These are phyloP conservation scores for Candida freyschussii DNA, from an alignment of 1,139 yeast species.

Conservation along the genomic window DNA sequence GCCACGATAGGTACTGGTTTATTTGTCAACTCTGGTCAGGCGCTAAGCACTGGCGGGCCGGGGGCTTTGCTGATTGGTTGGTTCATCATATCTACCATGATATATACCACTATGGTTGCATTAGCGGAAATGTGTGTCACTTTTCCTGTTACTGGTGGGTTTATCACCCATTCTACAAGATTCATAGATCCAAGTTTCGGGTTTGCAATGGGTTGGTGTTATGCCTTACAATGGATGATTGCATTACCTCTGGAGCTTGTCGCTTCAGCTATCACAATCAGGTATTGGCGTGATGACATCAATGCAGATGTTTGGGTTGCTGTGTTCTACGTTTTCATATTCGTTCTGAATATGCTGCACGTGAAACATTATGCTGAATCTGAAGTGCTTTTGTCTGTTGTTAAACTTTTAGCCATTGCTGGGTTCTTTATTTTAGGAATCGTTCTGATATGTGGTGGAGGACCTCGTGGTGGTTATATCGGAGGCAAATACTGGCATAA, in stretches of 20 bases:
- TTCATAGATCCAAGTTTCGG: slow-evolving; percentile 71
- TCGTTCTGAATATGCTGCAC: slow-evolving; percentile 49
- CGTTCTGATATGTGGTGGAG: slow-evolving; percentile 56
- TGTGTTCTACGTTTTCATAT: slow-evolving; percentile 55
- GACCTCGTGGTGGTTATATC: slow-evolving; percentile 47
- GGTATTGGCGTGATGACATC: slow-evolving; percentile 55
- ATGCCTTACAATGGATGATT: slow-evolving; percentile 66
- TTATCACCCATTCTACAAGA: slow-evolving; percentile 61
- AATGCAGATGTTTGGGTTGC: slow-evolving; percentile 67
- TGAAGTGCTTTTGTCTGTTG: slow-evolving; percentile 52
- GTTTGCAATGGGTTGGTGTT: slow-evolving; percentile 71
- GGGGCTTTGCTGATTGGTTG: slow-evolving; percentile 59
- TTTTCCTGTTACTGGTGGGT: slow-evolving; percentile 70
- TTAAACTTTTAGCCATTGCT: slow-evolving; percentile 57
- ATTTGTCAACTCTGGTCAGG: slow-evolving; percentile 60
- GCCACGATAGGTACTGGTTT: slow-evolving; percentile 75
- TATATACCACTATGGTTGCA: slow-evolving; percentile 66
- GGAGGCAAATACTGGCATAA: slow-evolving; percentile 54
- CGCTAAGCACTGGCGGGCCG: slow-evolving; percentile 66
- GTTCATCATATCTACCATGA: slow-evolving; percentile 45
- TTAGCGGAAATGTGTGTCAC: slow-evolving; percentile 65
- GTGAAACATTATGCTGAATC: slow-evolving; percentile 61
- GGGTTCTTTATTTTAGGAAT: slow-evolving; percentile 71
- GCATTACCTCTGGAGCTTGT: slow-evolving; percentile 69
- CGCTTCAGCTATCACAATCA: slow-evolving; percentile 65